These are phyloP conservation scores for Primulina tabacum DNA, from an alignment of 257 asterid genomes.

Conservation along the genomic window DNA sequence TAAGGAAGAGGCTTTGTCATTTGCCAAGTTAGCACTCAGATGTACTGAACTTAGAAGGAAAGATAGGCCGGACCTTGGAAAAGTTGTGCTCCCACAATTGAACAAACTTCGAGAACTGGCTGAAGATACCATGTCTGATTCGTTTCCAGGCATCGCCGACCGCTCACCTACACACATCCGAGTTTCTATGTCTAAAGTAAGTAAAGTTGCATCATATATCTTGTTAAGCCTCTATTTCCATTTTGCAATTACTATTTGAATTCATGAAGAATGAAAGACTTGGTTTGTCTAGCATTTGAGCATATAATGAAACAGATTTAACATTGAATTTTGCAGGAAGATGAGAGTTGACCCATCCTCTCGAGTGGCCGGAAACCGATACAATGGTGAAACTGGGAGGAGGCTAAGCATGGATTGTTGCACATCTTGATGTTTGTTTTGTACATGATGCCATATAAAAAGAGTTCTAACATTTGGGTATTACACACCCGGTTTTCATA, in stretches of 20 bases:
- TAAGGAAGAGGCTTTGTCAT: background rate
- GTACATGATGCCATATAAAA: no score
- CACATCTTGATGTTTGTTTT: no score
- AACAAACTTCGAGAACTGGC: conserved; percentile 7
- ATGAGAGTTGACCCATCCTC: background rate
- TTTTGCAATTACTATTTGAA: background rate
- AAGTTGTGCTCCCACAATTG: conserved; percentile 19
- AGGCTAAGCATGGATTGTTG: no score
- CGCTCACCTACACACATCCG: background rate
- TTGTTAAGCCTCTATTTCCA: background rate
- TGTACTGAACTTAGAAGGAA: conserved; percentile 21
- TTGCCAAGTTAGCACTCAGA: conserved; percentile 8
- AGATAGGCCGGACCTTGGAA: conserved; percentile 25
- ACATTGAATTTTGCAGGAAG: background rate
- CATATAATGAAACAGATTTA: background rate
- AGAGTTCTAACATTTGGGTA: no score
- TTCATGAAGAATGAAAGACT: background rate
- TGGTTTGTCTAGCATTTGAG: background rate
- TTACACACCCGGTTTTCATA: no score
- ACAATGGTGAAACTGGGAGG: no score
- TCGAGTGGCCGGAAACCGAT: background rate
- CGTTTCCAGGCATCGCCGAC: background rate
- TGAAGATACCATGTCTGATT: background rate
- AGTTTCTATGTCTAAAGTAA: background rate
- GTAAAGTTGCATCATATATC: background rate